A percentile compares a stretch with the other conserved stretches of the same genome.
These are phyloP conservation scores for Fusarium algeriense DNA, from an alignment of 2,329 filamentous ascomycete species.

Conservation along the genomic window DNA sequence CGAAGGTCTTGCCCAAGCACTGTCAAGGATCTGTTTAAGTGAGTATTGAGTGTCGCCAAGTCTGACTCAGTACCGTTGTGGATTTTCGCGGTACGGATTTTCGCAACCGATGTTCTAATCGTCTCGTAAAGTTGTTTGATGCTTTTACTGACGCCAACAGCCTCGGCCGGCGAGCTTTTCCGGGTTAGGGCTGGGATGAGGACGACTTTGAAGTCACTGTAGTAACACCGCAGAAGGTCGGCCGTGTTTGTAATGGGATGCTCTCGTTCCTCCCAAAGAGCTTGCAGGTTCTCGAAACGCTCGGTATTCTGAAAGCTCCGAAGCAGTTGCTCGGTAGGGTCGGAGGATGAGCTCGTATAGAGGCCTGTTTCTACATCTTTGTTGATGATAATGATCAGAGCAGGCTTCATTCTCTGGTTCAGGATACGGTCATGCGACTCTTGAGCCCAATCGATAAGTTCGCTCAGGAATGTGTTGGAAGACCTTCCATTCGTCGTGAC, in stretches of 20 bases:
- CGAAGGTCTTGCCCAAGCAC: slow-evolving; percentile 10
- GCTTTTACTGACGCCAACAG: background rate
- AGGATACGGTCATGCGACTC: slow-evolving; percentile 22
- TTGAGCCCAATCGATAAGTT: slow-evolving; percentile 25
- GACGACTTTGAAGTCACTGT: slow-evolving; percentile 18
- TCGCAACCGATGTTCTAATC: background rate
- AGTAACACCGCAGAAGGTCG: slow-evolving; percentile 18
- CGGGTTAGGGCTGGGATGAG: background rate
- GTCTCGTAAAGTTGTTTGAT: slow-evolving; percentile 7
- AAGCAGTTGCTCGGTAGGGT: background rate
- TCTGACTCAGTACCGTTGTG: background rate
- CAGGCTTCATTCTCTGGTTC: slow-evolving; percentile 13
- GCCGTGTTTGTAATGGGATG: background rate
- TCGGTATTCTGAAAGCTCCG: slow-evolving; percentile 11
- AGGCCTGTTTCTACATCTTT: background rate
- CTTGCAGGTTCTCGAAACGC: background rate
- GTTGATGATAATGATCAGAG: slow-evolving; percentile 28
- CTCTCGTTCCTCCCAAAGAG: slow-evolving; percentile 1
- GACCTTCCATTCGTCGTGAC: slow-evolving; percentile 25
- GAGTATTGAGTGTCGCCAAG: slow-evolving; percentile 5
- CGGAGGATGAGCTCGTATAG: too few relatives aligned
- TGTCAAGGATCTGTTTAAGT: slow-evolving; percentile 1
- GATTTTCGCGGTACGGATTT: background rate
- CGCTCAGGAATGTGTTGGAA: background rate
- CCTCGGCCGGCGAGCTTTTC: background rate